Evolutionary conservation across 352 stramenopile species (phyloP).

Genomic region (Globisporangium ultimum): DNA sequence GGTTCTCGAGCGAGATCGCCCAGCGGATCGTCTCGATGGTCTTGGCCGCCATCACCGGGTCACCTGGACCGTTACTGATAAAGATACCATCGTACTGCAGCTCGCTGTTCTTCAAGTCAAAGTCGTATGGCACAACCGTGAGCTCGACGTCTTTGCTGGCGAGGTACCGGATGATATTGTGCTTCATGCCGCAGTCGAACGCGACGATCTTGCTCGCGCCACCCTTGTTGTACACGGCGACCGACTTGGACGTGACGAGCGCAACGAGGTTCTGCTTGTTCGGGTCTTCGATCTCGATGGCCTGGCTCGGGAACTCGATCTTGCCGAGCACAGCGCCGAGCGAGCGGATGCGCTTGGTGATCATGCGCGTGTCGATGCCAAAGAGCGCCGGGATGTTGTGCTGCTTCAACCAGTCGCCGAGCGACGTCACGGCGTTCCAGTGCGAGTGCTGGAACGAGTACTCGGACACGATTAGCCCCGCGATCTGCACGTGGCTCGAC

Average conservation of each 20-base stretch:
- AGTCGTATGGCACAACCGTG: conserved; percentile 96
- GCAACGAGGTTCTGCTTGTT: conserved; percentile 94
- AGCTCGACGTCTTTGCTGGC: conserved; percentile 88
- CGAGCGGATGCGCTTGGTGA: conserved; percentile 94
- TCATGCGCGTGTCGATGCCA: conserved; percentile 90
- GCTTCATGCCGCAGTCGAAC: conserved; percentile 98
- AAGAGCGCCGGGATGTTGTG: conserved; percentile 92
- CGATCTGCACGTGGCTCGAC: conserved; percentile 90
- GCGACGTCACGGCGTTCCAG: conserved; percentile 90
- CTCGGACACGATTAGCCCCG: conserved; percentile 90
- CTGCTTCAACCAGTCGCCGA: conserved; percentile 91
- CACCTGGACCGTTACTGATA: conserved; percentile 96
- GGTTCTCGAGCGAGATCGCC: conserved; percentile 79
- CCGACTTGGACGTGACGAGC: conserved; percentile 94
- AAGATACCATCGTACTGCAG: conserved; percentile 97
- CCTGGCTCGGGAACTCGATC: conserved; percentile 68
- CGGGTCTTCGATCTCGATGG: conserved; percentile 85
- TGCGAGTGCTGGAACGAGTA: conserved; percentile 93
- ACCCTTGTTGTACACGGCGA: conserved; percentile 91
- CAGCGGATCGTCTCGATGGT: conserved; percentile 92
- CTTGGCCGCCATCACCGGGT: conserved; percentile 92
- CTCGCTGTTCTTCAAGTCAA: conserved; percentile 91
- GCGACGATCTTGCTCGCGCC: conserved; percentile 94
- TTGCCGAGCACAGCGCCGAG: conserved; percentile 89
- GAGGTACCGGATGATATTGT: conserved; percentile 99